These are phyloP conservation scores for Botrytis byssoidea DNA, from an alignment of 2,329 filamentous ascomycete genomes.

Conservation along the genomic window DNA sequence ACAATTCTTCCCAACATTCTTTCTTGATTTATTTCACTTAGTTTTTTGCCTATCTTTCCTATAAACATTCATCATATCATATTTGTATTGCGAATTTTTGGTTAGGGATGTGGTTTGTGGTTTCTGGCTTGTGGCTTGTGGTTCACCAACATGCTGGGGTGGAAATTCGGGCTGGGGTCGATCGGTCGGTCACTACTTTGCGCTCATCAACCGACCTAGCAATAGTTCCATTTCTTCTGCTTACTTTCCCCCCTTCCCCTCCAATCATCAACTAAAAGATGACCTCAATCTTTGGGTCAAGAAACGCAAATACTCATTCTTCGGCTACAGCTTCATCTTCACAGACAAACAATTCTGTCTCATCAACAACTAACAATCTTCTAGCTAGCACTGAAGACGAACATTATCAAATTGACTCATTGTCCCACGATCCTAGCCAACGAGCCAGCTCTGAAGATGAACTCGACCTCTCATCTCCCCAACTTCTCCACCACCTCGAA, in stretches of 20 bases:
- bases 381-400: constrained; percentile 6
- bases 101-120: background rate
- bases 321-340: background rate
- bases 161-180: background rate
- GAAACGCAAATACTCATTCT: background rate
- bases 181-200: background rate
- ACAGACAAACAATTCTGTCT: background rate
- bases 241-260: background rate
- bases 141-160: background rate
- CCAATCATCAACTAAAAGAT: constrained; percentile 7
- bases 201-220: background rate
- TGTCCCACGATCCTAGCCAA: background rate
- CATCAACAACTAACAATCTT: constrained; percentile 1
- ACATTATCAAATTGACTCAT: background rate
- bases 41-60: no score
- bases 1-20: background rate
- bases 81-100: background rate
- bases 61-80: background rate
- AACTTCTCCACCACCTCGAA: constrained; percentile 70
- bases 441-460: constrained; percentile 26
- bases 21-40: background rate
- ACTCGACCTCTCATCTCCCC: constrained; percentile 45
- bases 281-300: constrained; percentile 20
- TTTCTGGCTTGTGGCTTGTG: no score
- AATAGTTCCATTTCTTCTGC: background rate